Conservation (phyloP, 208 protist genomes). For the Angomonas deanei region DNA sequence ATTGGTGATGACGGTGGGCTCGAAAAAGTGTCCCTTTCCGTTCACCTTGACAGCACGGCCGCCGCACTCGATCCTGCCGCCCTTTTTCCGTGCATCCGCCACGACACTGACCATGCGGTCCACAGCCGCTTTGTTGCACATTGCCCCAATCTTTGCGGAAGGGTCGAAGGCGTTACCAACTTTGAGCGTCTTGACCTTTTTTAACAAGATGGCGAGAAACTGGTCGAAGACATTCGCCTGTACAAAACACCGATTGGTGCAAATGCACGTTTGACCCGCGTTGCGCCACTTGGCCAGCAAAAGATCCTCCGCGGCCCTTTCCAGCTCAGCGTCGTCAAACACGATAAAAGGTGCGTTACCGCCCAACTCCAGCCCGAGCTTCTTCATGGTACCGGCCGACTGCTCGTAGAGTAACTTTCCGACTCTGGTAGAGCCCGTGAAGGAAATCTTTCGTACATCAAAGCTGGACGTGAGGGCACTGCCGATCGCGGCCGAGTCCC, state of each 20-base stretch:
- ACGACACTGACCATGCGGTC: conserved; percentile 43
- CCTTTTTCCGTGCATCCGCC: conserved; percentile 52
- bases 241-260: conserved; percentile 75
- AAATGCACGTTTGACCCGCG: conserved; percentile 89
- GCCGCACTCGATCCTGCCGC: conserved; percentile 59
- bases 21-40: conserved; percentile 66
- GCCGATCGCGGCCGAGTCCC: conserved; percentile 55
- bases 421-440: conserved; percentile 81
- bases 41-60: conserved; percentile 32
- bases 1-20: conserved; percentile 75
- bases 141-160: conserved; percentile 43
- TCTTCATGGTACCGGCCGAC: conserved; percentile 70
- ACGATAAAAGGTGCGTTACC: conserved; percentile 91
- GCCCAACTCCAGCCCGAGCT: conserved; percentile 85
- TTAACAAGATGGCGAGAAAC: conserved; percentile 46
- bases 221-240: conserved; percentile 53
- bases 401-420: conserved; percentile 63
- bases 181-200: conserved; percentile 31
- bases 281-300: conserved; percentile 73
- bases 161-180: conserved; percentile 73
- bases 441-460: conserved; percentile 76
- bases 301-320: conserved; percentile 51
- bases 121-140: conserved; percentile 46
- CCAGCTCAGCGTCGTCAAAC: conserved; percentile 84
- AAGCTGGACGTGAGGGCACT: conserved; percentile 52